Base-by-base conservation (phyloP, 2,329 filamentous ascomycete species). In the Fusarium paranaense region DNA sequence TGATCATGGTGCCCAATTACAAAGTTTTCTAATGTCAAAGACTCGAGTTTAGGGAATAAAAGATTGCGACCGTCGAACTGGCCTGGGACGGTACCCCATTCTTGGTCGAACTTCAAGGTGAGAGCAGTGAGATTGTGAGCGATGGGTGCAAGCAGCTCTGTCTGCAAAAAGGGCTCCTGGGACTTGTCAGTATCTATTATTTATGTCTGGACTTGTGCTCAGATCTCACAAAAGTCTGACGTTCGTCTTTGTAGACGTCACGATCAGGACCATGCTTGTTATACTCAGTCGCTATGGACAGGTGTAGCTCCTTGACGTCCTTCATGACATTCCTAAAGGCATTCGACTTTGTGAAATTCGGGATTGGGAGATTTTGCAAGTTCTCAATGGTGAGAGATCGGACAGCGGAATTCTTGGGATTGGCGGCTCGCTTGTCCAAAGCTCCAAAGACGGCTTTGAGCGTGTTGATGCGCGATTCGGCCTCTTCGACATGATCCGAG, bases 301-400 rank as follows among this genome's bases (percentile, higher is more conserved):
- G 59, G 2, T 62, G 20, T 4, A 62, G 32, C 22, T 40, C 33
- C 13, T 56, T n/a, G 14, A 63, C 6, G 14, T n/a, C 14, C 3
- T 20, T 63, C 35, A 63, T 16, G 5, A 35, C 47, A 18, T 18
- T 33, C 20, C 10, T 63, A 9, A 56, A 63, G 11, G 6, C 1
- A 18, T 42, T 37, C 8, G 47, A 56, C 14, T 3, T 11, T 10
- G 32, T 40, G n/a, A 56, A 13, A 5, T 42, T n/a, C 4, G 61
- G 61, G 5, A 63, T 20, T 1, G 47, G 61, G 10, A 25, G 5
- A 13, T 63, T 63, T 4, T 63, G 61, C 11, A 63, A n/a, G 16
- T 63, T 63, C 22, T 56, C 35, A 64, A 64, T 38, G 16, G 38
- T 22, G 6, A 64, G 62, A 14, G 37, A 59, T 11, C 38, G 52